Conservation (phyloP, 2,329 filamentous ascomycete species). For the Penicillium sclerotigenum region DNA sequence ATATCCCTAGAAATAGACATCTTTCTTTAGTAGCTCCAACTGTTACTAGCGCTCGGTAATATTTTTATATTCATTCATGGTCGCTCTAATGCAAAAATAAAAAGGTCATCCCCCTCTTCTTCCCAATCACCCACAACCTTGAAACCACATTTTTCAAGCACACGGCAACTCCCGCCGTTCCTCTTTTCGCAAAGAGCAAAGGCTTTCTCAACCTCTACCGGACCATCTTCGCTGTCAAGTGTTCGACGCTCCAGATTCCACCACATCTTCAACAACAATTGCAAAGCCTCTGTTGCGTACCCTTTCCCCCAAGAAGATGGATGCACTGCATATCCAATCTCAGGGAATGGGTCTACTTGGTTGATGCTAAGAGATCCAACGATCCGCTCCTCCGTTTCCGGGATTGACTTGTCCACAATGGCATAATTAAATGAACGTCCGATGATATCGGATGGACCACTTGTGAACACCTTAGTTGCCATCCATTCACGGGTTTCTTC, state of each 20-base stretch:
- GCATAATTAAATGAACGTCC: conserved; percentile 24
- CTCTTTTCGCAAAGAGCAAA: conserved; percentile 21
- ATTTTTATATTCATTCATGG: neutral
- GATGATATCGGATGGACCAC: conserved; percentile 16
- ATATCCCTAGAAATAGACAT: no score
- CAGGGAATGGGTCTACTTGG: conserved; percentile 16
- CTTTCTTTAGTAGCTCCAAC: neutral
- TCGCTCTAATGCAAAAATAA: conserved; percentile 11
- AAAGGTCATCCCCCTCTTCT: conserved; percentile 14
- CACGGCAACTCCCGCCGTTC: conserved; percentile 18
- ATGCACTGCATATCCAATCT: conserved; percentile 27
- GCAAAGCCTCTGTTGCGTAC: conserved; percentile 28
- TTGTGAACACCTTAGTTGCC: conserved; percentile 18
- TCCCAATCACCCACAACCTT: conserved; percentile 6
- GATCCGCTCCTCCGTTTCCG: conserved; percentile 8
- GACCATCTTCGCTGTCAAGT: neutral
- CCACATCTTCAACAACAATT: conserved; percentile 24
- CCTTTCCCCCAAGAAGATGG: conserved; percentile 28
- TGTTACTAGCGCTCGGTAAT: neutral
- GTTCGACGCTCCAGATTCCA: conserved; percentile 19
- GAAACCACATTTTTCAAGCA: conserved; percentile 27
- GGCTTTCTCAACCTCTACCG: conserved; percentile 12
- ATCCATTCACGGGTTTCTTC: conserved; percentile 26
- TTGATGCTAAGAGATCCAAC: conserved; percentile 27
- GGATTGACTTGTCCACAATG: conserved; percentile 20